These are phyloP conservation scores for Scytalidium sp. DNA, from an alignment of 2,329 filamentous ascomycete genomes.

Conservation along the genomic window DNA sequence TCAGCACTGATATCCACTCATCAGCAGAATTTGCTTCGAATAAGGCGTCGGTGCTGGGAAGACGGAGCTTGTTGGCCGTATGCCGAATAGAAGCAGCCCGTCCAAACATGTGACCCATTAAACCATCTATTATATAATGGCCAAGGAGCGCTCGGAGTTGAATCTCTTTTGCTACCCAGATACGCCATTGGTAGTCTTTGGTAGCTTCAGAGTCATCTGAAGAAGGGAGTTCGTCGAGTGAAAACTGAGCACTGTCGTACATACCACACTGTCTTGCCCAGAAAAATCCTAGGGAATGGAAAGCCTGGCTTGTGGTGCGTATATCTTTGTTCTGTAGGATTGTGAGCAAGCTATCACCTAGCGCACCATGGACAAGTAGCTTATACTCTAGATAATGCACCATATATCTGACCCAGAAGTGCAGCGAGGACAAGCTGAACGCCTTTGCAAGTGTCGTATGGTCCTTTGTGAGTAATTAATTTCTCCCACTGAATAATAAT, in stretches of 20 bases:
- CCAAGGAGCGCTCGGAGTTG: constrained; percentile 41
- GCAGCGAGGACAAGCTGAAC: constrained; percentile 41
- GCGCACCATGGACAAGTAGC: not conserved
- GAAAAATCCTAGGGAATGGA: constrained; percentile 40
- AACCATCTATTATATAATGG: constrained; percentile 41
- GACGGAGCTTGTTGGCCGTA: constrained; percentile 35
- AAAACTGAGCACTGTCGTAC: constrained; percentile 34
- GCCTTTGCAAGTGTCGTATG: constrained; percentile 39
- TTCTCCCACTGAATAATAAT: constrained; percentile 34
- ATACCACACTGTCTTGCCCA: constrained; percentile 43
- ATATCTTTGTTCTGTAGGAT: constrained; percentile 33
- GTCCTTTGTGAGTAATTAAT: constrained; percentile 38
- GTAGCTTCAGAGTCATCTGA: constrained; percentile 27
- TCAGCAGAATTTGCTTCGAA: constrained; percentile 37
- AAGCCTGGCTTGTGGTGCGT: constrained; percentile 40
- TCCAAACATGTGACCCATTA: constrained; percentile 40
- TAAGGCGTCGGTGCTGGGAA: constrained; percentile 36
- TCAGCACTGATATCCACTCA: constrained; percentile 37
- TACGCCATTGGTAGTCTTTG: constrained; percentile 37
- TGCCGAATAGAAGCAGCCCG: constrained; percentile 39
- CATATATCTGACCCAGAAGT: constrained; percentile 40
- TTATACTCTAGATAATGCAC: constrained; percentile 34
- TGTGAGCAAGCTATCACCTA: not conserved
- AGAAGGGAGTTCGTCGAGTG: constrained; percentile 30
- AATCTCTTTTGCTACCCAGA: constrained; percentile 40